Base-by-base conservation (phyloP, 2,329 filamentous ascomycete species). In the Ambrosiella beaveri region DNA sequence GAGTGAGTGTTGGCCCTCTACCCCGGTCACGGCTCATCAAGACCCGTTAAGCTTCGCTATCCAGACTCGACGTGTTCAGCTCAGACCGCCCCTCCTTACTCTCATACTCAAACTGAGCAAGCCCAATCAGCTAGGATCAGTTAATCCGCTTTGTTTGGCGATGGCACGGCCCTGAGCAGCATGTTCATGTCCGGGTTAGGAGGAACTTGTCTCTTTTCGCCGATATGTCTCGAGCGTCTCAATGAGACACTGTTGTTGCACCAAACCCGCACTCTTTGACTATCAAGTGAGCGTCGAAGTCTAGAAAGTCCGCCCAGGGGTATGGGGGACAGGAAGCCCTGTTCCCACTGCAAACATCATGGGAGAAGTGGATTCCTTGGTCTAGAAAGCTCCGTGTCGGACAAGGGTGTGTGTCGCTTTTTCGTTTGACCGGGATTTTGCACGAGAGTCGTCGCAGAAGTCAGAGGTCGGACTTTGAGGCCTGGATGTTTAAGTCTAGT, bases 181-280 rank as follows among this genome's bases (percentile, higher is more conserved):
- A 19, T 49, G 7, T 15, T 49, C 15, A 9, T 15, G 17, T 19
- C 12, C 12, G 6, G 7, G 45, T 2, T 19, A n/a, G 13, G 17
- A 41, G 39, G 5, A 27, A 3, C 45, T 49, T 49, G 45, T 49
- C 45, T 49, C 45, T 49, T 12, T 15, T 49, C 8, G 7, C 45
- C 15, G 2, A n/a, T 9, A 54, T 54, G 51, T 54, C 51, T 54
- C 36, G 51, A 54, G 51, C 36, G 36, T 54, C 51, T 54, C 51
- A 54, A 54, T 54, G 51, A 27, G 27, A 54, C 51, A 27, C 36
- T n/a, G 36, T 39, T 54, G 51, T 54, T 54, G 51, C 51, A 54
- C 51, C 35, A 54, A 54, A 54, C 51, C 35, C 35, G 35, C 35
- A 39, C 36, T 35, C 35, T 38, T 13, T 37, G 8, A 9, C 51